Evolutionary conservation across 2,329 filamentous ascomycete species (phyloP).

Genomic region (Cladosporium cucumerinum): DNA sequence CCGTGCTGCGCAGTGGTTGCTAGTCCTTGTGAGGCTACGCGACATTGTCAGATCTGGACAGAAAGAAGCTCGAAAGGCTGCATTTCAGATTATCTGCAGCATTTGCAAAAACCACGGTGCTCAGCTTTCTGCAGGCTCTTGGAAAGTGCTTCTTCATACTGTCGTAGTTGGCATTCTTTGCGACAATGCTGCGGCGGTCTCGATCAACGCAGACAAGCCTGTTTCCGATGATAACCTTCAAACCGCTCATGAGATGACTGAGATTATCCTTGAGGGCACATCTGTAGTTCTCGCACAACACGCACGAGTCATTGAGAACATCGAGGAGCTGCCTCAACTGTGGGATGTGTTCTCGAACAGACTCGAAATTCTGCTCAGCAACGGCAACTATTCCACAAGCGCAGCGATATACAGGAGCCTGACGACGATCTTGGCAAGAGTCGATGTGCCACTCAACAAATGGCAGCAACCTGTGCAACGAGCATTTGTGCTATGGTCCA

Average conservation of each 20-base stretch:
- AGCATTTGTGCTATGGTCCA: slow-evolving; percentile 33
- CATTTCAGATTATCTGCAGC: slow-evolving; percentile 83
- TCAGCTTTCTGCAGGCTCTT: slow-evolving; percentile 71
- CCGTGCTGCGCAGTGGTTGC: slow-evolving; percentile 69
- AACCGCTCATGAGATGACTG: slow-evolving; percentile 58
- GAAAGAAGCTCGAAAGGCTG: slow-evolving; percentile 76
- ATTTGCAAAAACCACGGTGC: slow-evolving; percentile 92
- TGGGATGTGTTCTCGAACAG: slow-evolving; percentile 73
- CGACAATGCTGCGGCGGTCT: not conserved
- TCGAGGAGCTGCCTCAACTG: slow-evolving; percentile 64
- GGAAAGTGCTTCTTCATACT: slow-evolving; percentile 76
- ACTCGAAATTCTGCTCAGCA: slow-evolving; percentile 53
- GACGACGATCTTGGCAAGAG: slow-evolving; percentile 37
- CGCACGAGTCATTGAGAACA: slow-evolving; percentile 65
- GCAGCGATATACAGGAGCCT: slow-evolving; percentile 43
- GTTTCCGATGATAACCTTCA: slow-evolving; percentile 14
- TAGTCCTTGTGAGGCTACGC: slow-evolving; percentile 68
- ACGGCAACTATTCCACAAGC: slow-evolving; percentile 40
- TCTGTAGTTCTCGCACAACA: slow-evolving; percentile 73
- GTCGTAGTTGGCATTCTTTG: slow-evolving; percentile 73
- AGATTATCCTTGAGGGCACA: slow-evolving; percentile 69
- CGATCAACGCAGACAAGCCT: not conserved
- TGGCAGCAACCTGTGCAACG: slow-evolving; percentile 31
- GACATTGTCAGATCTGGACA: slow-evolving; percentile 68
- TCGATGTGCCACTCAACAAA: slow-evolving; percentile 20